These are phyloP conservation scores for Glonium stellatum DNA, from an alignment of 495 filamentous ascomycete species.

Conservation along the genomic window DNA sequence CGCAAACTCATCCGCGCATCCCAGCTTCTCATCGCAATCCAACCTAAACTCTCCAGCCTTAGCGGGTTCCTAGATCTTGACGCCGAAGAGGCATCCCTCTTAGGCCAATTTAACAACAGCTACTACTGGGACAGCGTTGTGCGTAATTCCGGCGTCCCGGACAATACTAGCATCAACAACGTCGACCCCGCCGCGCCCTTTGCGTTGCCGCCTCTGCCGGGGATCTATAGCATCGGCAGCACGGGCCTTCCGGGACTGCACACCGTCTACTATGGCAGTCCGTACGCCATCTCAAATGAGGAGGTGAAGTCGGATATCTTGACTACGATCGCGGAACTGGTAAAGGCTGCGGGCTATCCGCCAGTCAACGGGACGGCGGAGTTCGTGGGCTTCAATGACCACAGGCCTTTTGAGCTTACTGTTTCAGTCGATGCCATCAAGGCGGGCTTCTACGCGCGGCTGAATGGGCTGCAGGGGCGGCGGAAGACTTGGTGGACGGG, in stretches of 20 bases:
- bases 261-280: slow-evolving; percentile 18
- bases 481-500: slow-evolving; percentile 48
- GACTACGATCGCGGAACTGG: slow-evolving; percentile 6
- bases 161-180: slow-evolving; percentile 29
- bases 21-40: slow-evolving; percentile 43
- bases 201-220: slow-evolving; percentile 19
- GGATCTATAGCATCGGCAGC: slow-evolving; percentile 8
- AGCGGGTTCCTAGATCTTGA: slow-evolving; percentile 36
- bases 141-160: slow-evolving; percentile 37
- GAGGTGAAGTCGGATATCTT: slow-evolving; percentile 18
- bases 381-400: slow-evolving; percentile 22
- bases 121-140: slow-evolving; percentile 42
- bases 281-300: slow-evolving; percentile 13
- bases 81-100: slow-evolving; percentile 33
- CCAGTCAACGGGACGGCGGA: slow-evolving; percentile 10
- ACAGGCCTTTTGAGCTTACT: slow-evolving; percentile 24
- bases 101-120: slow-evolving; percentile 36
- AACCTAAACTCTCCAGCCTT: slow-evolving; percentile 37
- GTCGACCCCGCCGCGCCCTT: slow-evolving; percentile 28
- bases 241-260: slow-evolving; percentile 10
- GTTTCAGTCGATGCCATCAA: slow-evolving; percentile 35
- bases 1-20: slow-evolving; percentile 36
- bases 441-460: slow-evolving; percentile 43
- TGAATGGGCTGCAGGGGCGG: slow-evolving; percentile 46
- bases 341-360: background rate